Conservation (phyloP, 1,284 basidiomycete genomes). For the Irpex rosettiformis region DNA sequence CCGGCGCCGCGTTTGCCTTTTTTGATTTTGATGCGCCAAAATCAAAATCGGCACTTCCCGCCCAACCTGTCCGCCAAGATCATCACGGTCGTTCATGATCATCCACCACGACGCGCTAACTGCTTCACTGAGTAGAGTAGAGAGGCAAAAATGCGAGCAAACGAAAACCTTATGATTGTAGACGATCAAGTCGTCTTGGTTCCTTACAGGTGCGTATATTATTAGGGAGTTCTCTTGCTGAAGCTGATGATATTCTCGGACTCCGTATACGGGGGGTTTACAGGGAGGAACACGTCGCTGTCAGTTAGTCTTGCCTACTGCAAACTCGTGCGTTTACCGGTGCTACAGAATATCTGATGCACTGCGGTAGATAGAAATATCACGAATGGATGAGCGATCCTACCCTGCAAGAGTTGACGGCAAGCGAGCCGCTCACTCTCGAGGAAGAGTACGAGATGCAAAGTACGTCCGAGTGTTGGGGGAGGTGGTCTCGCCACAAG, state of each 20-base stretch:
- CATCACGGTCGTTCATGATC: neutral
- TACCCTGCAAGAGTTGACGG: slow-evolving; percentile 75
- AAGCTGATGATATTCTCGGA: neutral
- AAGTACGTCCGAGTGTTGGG: slow-evolving; percentile 44
- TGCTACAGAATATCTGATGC: neutral
- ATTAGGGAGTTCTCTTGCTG: neutral
- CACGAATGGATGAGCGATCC: slow-evolving; percentile 89
- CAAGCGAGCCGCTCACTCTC: slow-evolving; percentile 80
- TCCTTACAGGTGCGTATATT: slow-evolving; percentile 6
- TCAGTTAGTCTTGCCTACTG: slow-evolving; percentile 1
- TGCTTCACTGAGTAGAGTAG: no score
- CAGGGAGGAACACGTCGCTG: slow-evolving; percentile 11
- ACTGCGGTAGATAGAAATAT: slow-evolving; percentile 60
- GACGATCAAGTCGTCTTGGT: slow-evolving; percentile 7
- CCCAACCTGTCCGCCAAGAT: neutral
- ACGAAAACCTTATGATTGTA: slow-evolving; percentile 11
- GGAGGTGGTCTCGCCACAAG: no score
- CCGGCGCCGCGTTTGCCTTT: no score
- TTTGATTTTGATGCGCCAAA: slow-evolving; percentile 13
- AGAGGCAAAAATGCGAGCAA: slow-evolving; percentile 10
- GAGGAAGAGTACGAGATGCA: slow-evolving; percentile 94
- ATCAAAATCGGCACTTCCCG: slow-evolving; percentile 1
- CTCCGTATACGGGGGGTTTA: neutral
- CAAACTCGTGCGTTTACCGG: no score
- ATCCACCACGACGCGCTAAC: neutral